These are phyloP conservation scores for Bremia lactucae DNA, from an alignment of 352 stramenopile species.

Conservation along the genomic window DNA sequence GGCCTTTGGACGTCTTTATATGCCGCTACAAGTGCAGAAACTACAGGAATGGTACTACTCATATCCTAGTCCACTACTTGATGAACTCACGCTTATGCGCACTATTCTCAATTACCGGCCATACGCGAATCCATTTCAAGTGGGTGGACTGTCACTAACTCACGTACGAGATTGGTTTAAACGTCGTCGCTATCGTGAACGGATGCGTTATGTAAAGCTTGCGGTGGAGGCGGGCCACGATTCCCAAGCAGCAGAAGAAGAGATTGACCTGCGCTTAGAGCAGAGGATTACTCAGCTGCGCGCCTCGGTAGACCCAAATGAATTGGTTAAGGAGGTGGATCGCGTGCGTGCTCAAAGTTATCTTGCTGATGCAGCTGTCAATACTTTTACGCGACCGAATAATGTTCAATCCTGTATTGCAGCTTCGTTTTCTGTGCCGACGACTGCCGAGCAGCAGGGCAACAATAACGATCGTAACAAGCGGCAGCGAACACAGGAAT, in stretches of 20 bases:
- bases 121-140: slow-evolving; percentile 57
- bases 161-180: slow-evolving; percentile 84
- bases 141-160: slow-evolving; percentile 44
- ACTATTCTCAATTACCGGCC: slow-evolving; percentile 76
- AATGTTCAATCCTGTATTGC: slow-evolving; percentile 50
- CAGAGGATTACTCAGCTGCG: slow-evolving; percentile 65
- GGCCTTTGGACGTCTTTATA: slow-evolving; percentile 41
- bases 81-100: slow-evolving; percentile 77
- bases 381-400: slow-evolving; percentile 44
- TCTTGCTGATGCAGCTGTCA: slow-evolving; percentile 52
- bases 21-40: slow-evolving; percentile 64
- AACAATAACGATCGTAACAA: slow-evolving; percentile 26
- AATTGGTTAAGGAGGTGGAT: slow-evolving; percentile 73
- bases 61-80: slow-evolving; percentile 62
- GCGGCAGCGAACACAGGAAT: slow-evolving; percentile 46
- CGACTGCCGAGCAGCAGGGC: slow-evolving; percentile 29
- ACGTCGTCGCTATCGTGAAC: slow-evolving; percentile 64
- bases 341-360: slow-evolving; percentile 53
- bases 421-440: slow-evolving; percentile 40
- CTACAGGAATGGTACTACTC: slow-evolving; percentile 78
- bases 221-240: slow-evolving; percentile 55
- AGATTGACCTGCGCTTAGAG: slow-evolving; percentile 71
- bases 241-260: slow-evolving; percentile 48
- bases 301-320: slow-evolving; percentile 55
- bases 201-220: slow-evolving; percentile 66